Percentiles rank a stretch among this genome's conserved stretches.
Evolutionary conservation across 2,329 filamentous ascomycete species (phyloP).

Genomic region (Alternaria angustiovoidea): DNA sequence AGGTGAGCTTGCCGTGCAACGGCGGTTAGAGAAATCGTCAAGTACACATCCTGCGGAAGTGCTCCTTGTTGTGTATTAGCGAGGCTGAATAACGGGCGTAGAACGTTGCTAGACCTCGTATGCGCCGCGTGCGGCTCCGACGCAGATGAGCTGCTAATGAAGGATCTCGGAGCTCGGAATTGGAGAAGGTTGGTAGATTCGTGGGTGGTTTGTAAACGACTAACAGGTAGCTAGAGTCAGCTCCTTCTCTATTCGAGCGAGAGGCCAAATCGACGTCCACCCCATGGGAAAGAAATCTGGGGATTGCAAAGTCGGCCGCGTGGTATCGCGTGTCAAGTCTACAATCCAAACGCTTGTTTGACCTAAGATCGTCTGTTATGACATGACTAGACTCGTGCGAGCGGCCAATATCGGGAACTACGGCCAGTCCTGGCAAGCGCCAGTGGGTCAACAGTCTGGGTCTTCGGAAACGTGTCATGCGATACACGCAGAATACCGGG

Average conservation of each 20-base stretch:
- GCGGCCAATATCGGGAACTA: background rate
- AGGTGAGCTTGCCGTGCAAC: background rate
- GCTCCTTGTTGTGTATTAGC: constrained; percentile 1
- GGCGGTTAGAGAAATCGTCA: background rate
- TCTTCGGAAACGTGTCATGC: background rate
- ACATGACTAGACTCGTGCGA: background rate
- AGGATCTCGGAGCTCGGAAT: background rate
- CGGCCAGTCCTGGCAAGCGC: background rate
- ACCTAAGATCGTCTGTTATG: background rate
- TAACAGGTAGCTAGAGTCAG: background rate
- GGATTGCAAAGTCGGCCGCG: background rate
- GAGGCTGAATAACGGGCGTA: background rate
- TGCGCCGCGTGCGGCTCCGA: background rate
- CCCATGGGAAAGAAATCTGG: background rate
- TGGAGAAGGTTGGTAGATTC: background rate
- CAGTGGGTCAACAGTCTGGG: background rate
- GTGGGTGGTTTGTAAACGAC: background rate
- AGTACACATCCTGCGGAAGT: background rate
- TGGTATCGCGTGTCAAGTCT: background rate
- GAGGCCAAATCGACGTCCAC: background rate
- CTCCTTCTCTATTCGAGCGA: background rate
- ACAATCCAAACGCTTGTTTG: background rate
- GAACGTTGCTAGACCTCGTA: background rate
- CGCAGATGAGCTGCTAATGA: background rate
- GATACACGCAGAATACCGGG: background rate